phyloP scores from a whole-genome alignment of 495 filamentous ascomycete species.

The Neurospora sp. region DNA sequence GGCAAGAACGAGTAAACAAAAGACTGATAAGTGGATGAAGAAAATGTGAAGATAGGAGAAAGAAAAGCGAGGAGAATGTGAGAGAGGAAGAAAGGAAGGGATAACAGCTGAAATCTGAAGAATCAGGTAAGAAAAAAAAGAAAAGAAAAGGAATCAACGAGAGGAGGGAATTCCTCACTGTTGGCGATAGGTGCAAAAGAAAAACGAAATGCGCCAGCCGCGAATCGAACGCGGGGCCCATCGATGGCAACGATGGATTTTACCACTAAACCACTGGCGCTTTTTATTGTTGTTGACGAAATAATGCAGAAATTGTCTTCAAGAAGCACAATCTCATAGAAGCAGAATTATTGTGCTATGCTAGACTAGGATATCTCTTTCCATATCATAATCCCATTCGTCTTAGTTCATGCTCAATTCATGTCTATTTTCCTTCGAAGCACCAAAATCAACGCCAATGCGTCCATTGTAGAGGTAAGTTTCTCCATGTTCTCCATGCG shows the following conservation, averaged over 20 bases:
- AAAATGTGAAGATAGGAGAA: background rate
- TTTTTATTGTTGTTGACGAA: background rate
- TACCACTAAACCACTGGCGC: background rate
- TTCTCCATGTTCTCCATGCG: background rate
- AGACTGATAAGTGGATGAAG: background rate
- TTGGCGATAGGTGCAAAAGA: background rate
- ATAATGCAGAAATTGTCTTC: background rate
- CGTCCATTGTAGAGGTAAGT: background rate
- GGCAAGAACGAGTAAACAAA: background rate
- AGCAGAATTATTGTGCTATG: background rate
- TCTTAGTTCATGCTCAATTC: background rate
- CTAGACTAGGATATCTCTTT: background rate
- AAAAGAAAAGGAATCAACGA: background rate
- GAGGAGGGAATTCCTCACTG: background rate
- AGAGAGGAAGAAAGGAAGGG: background rate
- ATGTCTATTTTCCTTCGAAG: background rate
- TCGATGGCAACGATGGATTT: background rate
- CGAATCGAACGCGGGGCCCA: background rate
- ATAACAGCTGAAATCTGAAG: background rate
- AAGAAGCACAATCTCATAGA: background rate
- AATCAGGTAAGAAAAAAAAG: background rate
- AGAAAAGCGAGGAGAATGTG: background rate
- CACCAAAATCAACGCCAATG: background rate
- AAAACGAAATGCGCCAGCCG: background rate
- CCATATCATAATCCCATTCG: background rate